Evolutionary conservation across 2,329 filamentous ascomycete genomes (phyloP).

Genomic region (Chrysoporthe puriensis): DNA sequence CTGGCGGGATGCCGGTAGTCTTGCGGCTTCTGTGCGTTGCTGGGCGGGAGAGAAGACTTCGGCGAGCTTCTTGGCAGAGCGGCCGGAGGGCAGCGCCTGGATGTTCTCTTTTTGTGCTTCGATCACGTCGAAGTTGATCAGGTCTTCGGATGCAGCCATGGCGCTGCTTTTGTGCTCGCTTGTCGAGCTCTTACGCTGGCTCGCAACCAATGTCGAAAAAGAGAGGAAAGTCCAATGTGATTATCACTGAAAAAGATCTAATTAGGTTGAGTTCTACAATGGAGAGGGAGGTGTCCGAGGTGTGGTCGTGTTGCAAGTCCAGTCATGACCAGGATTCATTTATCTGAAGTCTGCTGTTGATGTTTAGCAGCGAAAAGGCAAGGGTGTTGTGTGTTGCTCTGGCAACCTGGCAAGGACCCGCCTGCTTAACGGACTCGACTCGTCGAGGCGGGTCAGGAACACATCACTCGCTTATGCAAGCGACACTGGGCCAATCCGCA

Average conservation of each 20-base stretch:
- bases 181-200: constrained; percentile 23
- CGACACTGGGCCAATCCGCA: not conserved
- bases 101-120: constrained; percentile 99
- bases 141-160: constrained; percentile 56
- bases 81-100: constrained; percentile 81
- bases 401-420: constrained; percentile 23
- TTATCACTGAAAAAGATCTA: constrained; percentile 13
- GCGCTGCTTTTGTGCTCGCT: constrained; percentile 33
- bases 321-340: constrained; percentile 21
- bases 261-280: constrained; percentile 11
- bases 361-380: constrained; percentile 23
- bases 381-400: constrained; percentile 29
- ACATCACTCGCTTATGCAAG: constrained; percentile 2
- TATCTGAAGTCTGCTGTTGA: constrained; percentile 29
- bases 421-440: not conserved
- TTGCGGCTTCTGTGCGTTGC: constrained; percentile 37
- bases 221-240: constrained; percentile 18
- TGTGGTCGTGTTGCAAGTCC: constrained; percentile 18
- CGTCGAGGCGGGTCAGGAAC: not conserved
- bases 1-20: constrained; percentile 32
- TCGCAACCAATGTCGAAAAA: constrained; percentile 21
- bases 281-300: not conserved
- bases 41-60: constrained; percentile 73
- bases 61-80: constrained; percentile 87
- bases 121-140: constrained; percentile 85